phyloP scores from a whole-genome alignment of 2,329 filamentous ascomycete species.

The Calonectria crousiana region DNA sequence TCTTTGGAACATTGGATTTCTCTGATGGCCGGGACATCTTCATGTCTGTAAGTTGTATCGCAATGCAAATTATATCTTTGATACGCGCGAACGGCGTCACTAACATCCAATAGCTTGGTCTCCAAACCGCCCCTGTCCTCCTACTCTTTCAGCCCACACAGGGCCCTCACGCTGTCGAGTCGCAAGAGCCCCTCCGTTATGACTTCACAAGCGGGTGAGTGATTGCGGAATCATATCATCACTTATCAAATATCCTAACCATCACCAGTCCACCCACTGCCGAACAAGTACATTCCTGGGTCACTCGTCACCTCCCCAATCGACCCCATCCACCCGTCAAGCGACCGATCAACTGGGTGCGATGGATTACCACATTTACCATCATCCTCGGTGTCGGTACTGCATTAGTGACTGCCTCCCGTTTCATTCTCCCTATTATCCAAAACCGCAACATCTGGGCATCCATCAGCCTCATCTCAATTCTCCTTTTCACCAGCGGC shows the following conservation, averaged over 20 bases:
- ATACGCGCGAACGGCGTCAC: not conserved
- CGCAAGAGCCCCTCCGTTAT: constrained; percentile 79
- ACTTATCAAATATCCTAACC: not conserved
- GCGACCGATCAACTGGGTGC: constrained; percentile 89
- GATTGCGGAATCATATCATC: not conserved
- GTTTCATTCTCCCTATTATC: constrained; percentile 83
- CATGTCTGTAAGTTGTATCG: constrained; percentile 73
- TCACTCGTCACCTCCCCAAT: constrained; percentile 82
- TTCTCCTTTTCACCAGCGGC: constrained; percentile 93
- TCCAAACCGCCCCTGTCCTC: constrained; percentile 94
- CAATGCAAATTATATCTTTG: not conserved
- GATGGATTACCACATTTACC: constrained; percentile 76
- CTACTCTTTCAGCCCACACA: constrained; percentile 87
- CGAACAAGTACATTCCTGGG: constrained; percentile 83
- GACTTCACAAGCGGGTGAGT: constrained; percentile 86
- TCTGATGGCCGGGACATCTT: constrained; percentile 85
- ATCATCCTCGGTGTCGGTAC: constrained; percentile 78
- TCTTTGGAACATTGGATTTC: constrained; percentile 92
- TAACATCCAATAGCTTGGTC: constrained; percentile 73
- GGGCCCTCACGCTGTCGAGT: constrained; percentile 81
- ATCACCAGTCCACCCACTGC: constrained; percentile 74
- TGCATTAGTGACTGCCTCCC: constrained; percentile 76
- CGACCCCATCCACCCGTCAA: constrained; percentile 82
- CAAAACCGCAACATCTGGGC: constrained; percentile 97
- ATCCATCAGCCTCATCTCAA: constrained; percentile 85